Base-by-base conservation (phyloP, 2,329 filamentous ascomycete species). In the Rachicladosporium sp. region DNA sequence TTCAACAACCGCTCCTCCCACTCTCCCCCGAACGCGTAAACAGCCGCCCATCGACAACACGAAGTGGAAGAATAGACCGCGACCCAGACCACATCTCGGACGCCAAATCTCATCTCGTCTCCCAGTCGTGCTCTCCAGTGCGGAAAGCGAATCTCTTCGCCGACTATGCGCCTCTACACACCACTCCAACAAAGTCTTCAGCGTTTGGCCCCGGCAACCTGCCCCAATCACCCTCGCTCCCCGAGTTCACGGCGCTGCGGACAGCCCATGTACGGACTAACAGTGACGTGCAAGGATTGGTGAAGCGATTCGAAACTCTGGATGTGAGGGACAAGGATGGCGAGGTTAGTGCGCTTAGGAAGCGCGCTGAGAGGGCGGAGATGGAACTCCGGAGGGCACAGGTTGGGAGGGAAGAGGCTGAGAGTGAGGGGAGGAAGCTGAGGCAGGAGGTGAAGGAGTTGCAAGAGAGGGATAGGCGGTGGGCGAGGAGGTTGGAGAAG, bases 281-380 rank as follows among this genome's bases (percentile, higher is more conserved):
- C 50, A 74, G 74, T 45, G 57, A 59, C 13, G 76, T 82, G 4
- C 68, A 77, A 50, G 64, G 64, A 31, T 60, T 70, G 53, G 80
- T 83, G 46, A 77, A 74, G 53, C 80, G 82, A 58, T 84, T 85
- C 60, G 82, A 85, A 63, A 73, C 69, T 41, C 67, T 85, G 29
- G 72, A 78, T 42, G 63, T 70, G 42, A 64, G 65, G 52, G 67
- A 70, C 50, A 58, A 59, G 40, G 60, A 66, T 38, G 59, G 56
- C 12, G 58, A 61, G 44, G 50, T 48, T 36, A 45, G 43, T 36
- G 64, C 68, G 48, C 56, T 60, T 44, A 59, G 60, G 39, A 59
- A 60, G 38, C 60, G 61, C 39, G 64, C 66, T 44, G 61, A 67
- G 43, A 60, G 61, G 40, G 64, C 66, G 44, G 61, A 67, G 43